A percentile compares a stretch with the other conserved stretches of the same genome.
These are phyloP conservation scores for Pharnaceum exiguum DNA, from an alignment of 148 eudicot species.

Conservation along the genomic window DNA sequence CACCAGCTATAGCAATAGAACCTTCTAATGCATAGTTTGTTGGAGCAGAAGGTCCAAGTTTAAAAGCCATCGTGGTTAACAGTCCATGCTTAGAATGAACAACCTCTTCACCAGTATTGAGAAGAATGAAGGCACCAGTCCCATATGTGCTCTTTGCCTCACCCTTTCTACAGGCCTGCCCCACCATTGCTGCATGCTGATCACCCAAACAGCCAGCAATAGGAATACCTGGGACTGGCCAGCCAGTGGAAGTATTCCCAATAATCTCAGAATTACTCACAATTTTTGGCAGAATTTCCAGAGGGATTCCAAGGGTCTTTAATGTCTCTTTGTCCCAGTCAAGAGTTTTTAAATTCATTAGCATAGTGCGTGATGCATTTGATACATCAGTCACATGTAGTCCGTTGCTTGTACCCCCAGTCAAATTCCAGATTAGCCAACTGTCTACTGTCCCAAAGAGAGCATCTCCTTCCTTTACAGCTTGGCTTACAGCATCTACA, in stretches of 20 bases:
- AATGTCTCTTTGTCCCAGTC: constrained; percentile 71
- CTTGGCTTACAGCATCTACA: constrained; percentile 63
- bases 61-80: constrained; percentile 76
- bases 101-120: constrained; percentile 76
- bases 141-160: constrained; percentile 99
- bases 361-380: constrained; percentile 94
- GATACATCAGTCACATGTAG: constrained; percentile 91
- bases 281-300: constrained; percentile 67
- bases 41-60: constrained; percentile 81
- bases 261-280: constrained; percentile 81
- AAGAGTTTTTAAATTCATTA: constrained; percentile 82
- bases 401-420: constrained; percentile 72
- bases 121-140: constrained; percentile 92
- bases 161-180: constrained; percentile 86
- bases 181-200: constrained; percentile 98
- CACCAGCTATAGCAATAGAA: constrained; percentile 98
- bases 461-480: constrained; percentile 74
- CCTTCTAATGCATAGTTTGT: constrained; percentile 91
- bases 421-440: constrained; percentile 95
- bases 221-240: constrained; percentile 80
- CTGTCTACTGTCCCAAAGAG: constrained; percentile 94
- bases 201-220: constrained; percentile 98
- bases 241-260: constrained; percentile 62
- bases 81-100: constrained; percentile 77
- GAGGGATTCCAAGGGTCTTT: constrained; percentile 56